These are phyloP conservation scores for Elaeis oleifera DNA, from an alignment of 202 grass and related monocot genomes.

Conservation along the genomic window DNA sequence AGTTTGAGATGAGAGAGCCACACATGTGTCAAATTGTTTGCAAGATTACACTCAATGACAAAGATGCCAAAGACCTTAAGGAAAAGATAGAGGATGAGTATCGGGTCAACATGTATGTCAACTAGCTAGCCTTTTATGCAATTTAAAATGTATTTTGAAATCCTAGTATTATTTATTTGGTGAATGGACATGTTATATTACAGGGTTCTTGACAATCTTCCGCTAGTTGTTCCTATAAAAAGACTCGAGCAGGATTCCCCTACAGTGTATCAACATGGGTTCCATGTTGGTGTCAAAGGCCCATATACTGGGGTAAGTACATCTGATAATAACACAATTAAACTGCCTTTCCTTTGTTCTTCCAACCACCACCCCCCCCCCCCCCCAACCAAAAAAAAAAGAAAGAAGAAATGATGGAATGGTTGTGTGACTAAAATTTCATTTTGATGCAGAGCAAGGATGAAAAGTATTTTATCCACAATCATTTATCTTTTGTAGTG, in stretches of 20 bases:
- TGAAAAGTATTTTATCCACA: constrained; percentile 77
- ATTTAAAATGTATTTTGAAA: neutral
- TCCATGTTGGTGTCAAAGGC: constrained; percentile 74
- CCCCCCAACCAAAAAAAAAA: no score
- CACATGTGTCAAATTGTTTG: constrained; percentile 77
- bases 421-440: no score
- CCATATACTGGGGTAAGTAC: constrained; percentile 59
- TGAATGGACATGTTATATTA: neutral
- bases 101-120: constrained; percentile 72
- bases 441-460: constrained; percentile 55
- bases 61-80: constrained; percentile 50
- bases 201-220: constrained; percentile 95
- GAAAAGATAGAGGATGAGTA: constrained; percentile 90
- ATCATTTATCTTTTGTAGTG: constrained; percentile 66
- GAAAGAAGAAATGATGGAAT: no score
- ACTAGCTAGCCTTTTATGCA: neutral
- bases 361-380: no score
- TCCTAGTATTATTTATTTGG: neutral
- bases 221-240: constrained; percentile 58
- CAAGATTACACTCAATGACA: constrained; percentile 38
- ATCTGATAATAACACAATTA: neutral
- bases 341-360: no score
- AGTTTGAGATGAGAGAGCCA: constrained; percentile 93
- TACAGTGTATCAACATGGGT: constrained; percentile 57
- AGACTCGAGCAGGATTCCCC: constrained; percentile 44